Evolutionary conservation across 192 early-diverging fungal species (phyloP).

Genomic region (Diversispora epigaea): DNA sequence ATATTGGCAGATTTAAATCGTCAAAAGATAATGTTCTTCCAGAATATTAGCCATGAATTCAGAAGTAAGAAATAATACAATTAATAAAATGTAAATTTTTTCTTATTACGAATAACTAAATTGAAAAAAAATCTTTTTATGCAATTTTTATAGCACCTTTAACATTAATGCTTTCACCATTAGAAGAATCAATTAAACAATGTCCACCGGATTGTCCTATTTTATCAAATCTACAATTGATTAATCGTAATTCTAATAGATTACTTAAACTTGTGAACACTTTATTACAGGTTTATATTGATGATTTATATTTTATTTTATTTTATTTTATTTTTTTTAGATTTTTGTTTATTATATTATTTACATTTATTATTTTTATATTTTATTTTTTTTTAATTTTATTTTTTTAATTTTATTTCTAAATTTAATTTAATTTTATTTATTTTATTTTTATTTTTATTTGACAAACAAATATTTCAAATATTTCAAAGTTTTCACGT

Average conservation of each 20-base stretch:
- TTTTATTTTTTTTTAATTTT: too few species aligned
- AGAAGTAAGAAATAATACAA: conserved; percentile 39
- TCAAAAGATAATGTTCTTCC: conserved; percentile 47
- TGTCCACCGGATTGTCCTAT: conserved; percentile 35
- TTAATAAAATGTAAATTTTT: background rate
- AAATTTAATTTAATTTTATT: too few species aligned
- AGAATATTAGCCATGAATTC: conserved; percentile 49
- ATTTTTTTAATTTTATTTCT: too few species aligned
- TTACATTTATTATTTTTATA: background rate
- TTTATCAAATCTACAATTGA: conserved; percentile 40
- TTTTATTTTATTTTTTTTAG: too few species aligned
- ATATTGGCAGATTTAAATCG: conserved; percentile 42
- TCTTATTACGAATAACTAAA: background rate
- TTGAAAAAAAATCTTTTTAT: background rate
- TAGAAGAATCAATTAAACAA: conserved; percentile 46
- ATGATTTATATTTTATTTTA: background rate
- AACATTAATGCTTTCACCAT: conserved; percentile 55
- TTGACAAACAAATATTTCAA: background rate
- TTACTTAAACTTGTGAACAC: conserved; percentile 61
- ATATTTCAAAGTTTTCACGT: conserved; percentile 12
- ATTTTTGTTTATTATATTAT: background rate
- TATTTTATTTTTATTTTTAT: background rate
- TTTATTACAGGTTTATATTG: conserved; percentile 42
- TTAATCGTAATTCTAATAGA: conserved; percentile 51
- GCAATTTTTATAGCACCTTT: conserved; percentile 42